phyloP scores from a whole-genome alignment of 2,329 filamentous ascomycete genomes.

The Fusarium begoniae region DNA sequence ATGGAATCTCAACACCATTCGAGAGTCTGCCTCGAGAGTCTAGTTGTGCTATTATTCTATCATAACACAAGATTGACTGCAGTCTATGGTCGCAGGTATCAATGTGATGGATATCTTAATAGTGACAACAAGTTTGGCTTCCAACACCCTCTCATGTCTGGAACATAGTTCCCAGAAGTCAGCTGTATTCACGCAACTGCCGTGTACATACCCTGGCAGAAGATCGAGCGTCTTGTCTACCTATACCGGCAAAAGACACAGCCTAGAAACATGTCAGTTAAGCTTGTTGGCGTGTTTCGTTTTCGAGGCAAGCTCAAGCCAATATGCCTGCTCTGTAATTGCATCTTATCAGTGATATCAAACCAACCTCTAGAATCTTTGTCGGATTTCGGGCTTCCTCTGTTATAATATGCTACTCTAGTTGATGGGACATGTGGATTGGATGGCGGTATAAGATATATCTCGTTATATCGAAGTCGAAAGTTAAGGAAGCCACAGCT shows the following conservation, averaged over 20 bases:
- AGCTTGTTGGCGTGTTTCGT: not conserved
- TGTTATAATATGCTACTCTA: not conserved
- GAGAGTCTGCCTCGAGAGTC: not conserved
- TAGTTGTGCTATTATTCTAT: not conserved
- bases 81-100: not conserved
- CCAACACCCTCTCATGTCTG: not conserved
- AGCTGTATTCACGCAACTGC: not conserved
- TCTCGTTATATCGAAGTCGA: not conserved
- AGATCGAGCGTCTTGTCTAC: not conserved
- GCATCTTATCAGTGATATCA: not conserved
- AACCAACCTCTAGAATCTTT: not conserved
- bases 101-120: not conserved
- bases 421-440: not conserved
- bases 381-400: not conserved
- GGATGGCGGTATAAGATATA: not conserved
- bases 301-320: not conserved
- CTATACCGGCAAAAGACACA: not conserved
- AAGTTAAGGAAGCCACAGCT: not conserved
- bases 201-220: not conserved
- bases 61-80: slow-evolving; percentile 1
- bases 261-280: not conserved
- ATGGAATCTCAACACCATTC: not conserved
- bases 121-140: not conserved
- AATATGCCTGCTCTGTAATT: not conserved
- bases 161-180: not conserved